Evolutionary conservation across 371 early-diverging fungal species (phyloP).

Genomic region (Apophysomyces elegans): DNA sequence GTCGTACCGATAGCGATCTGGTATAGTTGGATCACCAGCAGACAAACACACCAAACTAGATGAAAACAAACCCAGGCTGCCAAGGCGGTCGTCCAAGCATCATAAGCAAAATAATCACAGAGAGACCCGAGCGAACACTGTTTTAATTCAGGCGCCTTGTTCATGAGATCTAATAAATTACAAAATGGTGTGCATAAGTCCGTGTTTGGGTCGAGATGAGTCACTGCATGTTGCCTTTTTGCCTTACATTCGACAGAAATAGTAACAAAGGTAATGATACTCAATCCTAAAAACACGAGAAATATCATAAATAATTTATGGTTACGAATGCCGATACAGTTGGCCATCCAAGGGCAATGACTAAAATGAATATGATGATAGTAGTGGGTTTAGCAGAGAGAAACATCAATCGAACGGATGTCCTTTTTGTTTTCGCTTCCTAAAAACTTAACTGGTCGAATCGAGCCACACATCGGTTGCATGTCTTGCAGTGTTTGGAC

Average conservation of each 20-base stretch:
- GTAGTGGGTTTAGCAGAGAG: too few relatives aligned
- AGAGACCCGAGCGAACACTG: slow-evolving; percentile 40
- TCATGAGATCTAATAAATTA: slow-evolving; percentile 24
- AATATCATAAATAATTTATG: not conserved
- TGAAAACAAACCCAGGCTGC: slow-evolving; percentile 77
- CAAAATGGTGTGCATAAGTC: not conserved
- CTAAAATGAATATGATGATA: not conserved
- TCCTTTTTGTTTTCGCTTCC: not conserved
- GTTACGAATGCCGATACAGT: not conserved
- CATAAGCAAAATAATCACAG: slow-evolving; percentile 78
- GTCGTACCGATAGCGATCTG: slow-evolving; percentile 83
- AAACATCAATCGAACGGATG: too few relatives aligned
- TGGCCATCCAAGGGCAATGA: slow-evolving; percentile 4
- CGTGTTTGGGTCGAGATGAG: not conserved
- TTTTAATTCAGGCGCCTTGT: slow-evolving; percentile 32
- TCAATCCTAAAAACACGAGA: not conserved
- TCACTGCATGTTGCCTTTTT: not conserved
- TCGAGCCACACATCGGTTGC: slow-evolving; percentile 95
- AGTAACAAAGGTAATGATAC: slow-evolving; percentile 1
- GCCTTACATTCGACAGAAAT: slow-evolving; percentile 1
- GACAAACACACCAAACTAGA: slow-evolving; percentile 78
- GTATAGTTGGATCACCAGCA: slow-evolving; percentile 76
- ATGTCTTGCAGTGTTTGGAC: slow-evolving; percentile 97
- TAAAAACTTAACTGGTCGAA: slow-evolving; percentile 89
- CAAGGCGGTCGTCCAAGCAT: slow-evolving; percentile 72